These are phyloP conservation scores for Chaetomiaceae sp. DNA, from an alignment of 2,329 filamentous ascomycete genomes.

Conservation along the genomic window DNA sequence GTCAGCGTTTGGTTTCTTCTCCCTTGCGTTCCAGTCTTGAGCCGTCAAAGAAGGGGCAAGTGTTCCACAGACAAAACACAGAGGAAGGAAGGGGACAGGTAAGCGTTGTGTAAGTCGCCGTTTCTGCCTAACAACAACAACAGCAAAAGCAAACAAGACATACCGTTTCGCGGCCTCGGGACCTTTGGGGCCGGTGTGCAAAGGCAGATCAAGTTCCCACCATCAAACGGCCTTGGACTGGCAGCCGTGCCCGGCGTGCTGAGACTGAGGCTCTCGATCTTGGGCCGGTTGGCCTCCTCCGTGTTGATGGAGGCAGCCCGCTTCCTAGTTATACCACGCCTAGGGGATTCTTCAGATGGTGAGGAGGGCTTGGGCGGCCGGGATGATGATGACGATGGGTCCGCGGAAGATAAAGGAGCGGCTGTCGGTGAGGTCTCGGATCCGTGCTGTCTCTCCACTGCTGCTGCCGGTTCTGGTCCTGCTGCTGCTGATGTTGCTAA, in stretches of 20 bases:
- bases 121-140: no score
- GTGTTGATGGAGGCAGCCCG: constrained; percentile 44
- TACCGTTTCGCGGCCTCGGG: constrained; percentile 56
- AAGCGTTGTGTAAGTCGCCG: background rate
- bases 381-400: no score
- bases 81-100: constrained; percentile 3
- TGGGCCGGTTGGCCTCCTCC: constrained; percentile 40
- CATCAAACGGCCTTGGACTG: constrained; percentile 13
- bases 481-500: background rate
- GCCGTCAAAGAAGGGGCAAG: constrained; percentile 10
- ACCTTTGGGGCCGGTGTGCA: constrained; percentile 55
- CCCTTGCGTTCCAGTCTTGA: background rate
- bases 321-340: constrained; percentile 34
- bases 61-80: constrained; percentile 13
- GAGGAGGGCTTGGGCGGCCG: background rate
- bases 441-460: constrained; percentile 11
- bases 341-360: constrained; percentile 16
- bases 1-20: constrained; percentile 26
- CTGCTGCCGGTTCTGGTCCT: background rate
- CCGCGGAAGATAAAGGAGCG: constrained; percentile 8
- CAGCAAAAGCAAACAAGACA: constrained; percentile 30
- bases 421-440: constrained; percentile 13
- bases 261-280: constrained; percentile 33
- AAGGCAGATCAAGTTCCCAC: constrained; percentile 47
- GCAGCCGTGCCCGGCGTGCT: constrained; percentile 33